These are phyloP conservation scores for Daldinia sp. DNA, from an alignment of 2,329 filamentous ascomycete genomes.

Conservation along the genomic window DNA sequence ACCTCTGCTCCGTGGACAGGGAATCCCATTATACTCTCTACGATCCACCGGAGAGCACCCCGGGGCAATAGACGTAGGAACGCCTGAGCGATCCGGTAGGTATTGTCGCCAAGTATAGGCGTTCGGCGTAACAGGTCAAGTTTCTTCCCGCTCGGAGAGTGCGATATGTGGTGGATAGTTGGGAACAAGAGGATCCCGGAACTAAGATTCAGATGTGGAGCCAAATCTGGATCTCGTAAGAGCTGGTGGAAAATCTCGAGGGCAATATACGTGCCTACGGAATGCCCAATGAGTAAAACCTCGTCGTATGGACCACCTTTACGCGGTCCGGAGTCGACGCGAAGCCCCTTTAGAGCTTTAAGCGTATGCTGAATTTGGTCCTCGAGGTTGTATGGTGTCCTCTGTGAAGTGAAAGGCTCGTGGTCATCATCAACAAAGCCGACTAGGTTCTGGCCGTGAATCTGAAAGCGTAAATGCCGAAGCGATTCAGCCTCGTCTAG, in stretches of 20 bases:
- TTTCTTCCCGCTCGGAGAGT: constrained; percentile 69
- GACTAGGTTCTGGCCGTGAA: constrained; percentile 69
- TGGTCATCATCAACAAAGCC: constrained; percentile 70
- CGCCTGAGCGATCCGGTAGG: constrained; percentile 56
- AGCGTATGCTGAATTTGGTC: constrained; percentile 64
- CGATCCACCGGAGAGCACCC: constrained; percentile 57
- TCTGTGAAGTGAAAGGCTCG: constrained; percentile 56
- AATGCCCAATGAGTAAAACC: constrained; percentile 78
- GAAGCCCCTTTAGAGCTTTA: constrained; percentile 53
- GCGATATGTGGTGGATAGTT: constrained; percentile 77
- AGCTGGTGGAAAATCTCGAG: constrained; percentile 75
- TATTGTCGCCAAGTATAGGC: constrained; percentile 57
- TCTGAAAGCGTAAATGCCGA: constrained; percentile 59
- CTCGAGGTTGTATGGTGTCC: constrained; percentile 64
- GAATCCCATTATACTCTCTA: constrained; percentile 61
- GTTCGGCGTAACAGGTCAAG: constrained; percentile 59
- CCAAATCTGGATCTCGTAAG: constrained; percentile 53
- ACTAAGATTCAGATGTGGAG: constrained; percentile 57
- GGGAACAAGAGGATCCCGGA: constrained; percentile 77
- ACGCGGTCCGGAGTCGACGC: constrained; percentile 48
- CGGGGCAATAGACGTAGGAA: constrained; percentile 59
- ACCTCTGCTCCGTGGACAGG: constrained; percentile 61
- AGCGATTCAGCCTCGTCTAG: constrained; percentile 57
- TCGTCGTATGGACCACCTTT: constrained; percentile 62
- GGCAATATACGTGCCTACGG: constrained; percentile 78